Evolutionary conservation across 2,329 filamentous ascomycete genomes (phyloP).

Genomic region (Pestalotiopsis sp.): DNA sequence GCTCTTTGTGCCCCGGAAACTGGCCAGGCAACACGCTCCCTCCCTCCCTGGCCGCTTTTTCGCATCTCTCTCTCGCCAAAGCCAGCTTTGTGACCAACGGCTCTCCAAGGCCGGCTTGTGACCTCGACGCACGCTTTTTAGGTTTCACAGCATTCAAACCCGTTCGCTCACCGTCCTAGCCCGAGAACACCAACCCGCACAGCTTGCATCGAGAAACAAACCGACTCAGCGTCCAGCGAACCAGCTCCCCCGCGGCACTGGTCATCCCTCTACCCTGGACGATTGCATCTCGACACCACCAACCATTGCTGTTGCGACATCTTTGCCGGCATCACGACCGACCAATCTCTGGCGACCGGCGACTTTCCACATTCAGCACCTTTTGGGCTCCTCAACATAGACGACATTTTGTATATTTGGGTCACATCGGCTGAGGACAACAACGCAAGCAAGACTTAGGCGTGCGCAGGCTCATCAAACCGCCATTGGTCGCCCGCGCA

Average conservation of each 20-base stretch:
- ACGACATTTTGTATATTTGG: not conserved
- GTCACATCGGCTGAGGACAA: not conserved
- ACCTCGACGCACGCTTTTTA: not conserved
- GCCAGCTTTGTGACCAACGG: not conserved
- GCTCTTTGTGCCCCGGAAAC: not conserved
- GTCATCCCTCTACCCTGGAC: not conserved
- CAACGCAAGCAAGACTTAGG: not conserved
- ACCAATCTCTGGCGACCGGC: not conserved
- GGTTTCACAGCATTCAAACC: not conserved
- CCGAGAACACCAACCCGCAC: constrained; percentile 4
- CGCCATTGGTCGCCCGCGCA: not conserved
- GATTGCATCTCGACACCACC: constrained; percentile 8
- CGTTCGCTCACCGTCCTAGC: not conserved
- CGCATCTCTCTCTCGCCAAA: not conserved
- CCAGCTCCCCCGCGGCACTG: not conserved
- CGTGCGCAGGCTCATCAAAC: not conserved
- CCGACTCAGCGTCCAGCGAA: constrained; percentile 4
- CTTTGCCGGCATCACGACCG: not conserved
- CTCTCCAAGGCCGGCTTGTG: not conserved
- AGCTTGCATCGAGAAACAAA: constrained; percentile 1
- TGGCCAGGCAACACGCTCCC: not conserved
- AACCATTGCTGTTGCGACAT: constrained; percentile 4
- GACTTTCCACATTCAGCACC: not conserved
- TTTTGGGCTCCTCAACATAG: not conserved
- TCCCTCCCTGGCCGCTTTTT: not conserved